Percentiles rank a stretch among this genome's conserved stretches.
Evolutionary conservation across 805 yeast genomes (phyloP).

Genomic region (Kodamaea sagamina): DNA sequence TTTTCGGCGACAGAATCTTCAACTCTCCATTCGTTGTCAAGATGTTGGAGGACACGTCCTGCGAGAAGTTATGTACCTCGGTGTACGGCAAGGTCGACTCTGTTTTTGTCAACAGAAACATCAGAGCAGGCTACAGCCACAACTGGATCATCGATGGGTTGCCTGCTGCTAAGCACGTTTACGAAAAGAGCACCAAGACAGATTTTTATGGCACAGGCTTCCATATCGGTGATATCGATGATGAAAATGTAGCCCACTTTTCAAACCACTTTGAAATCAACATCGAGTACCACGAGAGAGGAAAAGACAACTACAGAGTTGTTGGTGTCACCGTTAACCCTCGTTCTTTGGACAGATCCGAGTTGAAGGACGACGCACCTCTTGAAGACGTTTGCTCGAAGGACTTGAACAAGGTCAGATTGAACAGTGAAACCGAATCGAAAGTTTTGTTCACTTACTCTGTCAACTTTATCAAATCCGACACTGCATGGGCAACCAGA

Average conservation of each 20-base stretch:
- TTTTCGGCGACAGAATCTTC: constrained; percentile 94
- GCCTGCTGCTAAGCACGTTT: constrained; percentile 75
- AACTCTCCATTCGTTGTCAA: constrained; percentile 83
- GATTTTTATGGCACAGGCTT: constrained; percentile 80
- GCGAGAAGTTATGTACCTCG: constrained; percentile 65
- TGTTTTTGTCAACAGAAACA: constrained; percentile 72
- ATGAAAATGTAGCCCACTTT: constrained; percentile 56
- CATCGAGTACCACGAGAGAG: constrained; percentile 81
- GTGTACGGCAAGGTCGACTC: constrained; percentile 67
- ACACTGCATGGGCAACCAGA: constrained; percentile 93
- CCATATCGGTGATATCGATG: constrained; percentile 71
- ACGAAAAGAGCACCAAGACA: constrained; percentile 58
- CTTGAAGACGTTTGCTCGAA: constrained; percentile 32
- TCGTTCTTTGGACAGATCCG: constrained; percentile 48
- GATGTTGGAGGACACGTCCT: constrained; percentile 72
- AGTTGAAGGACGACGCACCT: constrained; percentile 23
- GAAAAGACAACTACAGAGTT: constrained; percentile 69
- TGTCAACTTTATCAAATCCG: constrained; percentile 67
- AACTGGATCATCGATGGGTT: constrained; percentile 95
- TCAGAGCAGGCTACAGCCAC: constrained; percentile 79
- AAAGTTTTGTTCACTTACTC: constrained; percentile 82
- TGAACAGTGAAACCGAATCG: constrained; percentile 53
- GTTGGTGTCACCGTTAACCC: constrained; percentile 88
- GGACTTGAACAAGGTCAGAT: constrained; percentile 37
- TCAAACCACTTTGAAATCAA: constrained; percentile 79